Evolutionary conservation across 1,284 basidiomycete genomes (phyloP), one percentile per base, ranked within the genome.

Genomic region (Malassezia slooffiae): DNA sequence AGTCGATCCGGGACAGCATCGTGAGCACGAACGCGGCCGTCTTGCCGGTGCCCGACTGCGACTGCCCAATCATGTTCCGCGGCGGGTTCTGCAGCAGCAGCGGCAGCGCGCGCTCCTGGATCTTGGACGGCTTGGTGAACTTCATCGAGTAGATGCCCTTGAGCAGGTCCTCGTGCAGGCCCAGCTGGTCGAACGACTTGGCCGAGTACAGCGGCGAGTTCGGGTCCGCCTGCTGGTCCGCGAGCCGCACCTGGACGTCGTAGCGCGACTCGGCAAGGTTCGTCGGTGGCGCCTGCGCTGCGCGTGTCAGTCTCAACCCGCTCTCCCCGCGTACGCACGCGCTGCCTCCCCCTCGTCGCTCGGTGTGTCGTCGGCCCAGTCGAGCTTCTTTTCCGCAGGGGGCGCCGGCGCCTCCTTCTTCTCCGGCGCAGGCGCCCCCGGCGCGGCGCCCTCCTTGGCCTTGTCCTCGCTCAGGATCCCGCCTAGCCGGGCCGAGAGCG

Each of bases 31-130:
- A 99, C 2, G 93, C 93, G 5, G 93, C 93, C 3, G 93, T 97
- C 75, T 99, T 99, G 44, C 93, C 93, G 7, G 93, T 99, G 31
- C 93, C 93, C 19, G 93, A 97, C 70, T 99, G 93, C 37, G 89
- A 95, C 73, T 99, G 93, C 9, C 89, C 93, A 70, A 97, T 97
- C 82, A 97, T 91, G 73, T 97, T 97, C 46, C 82, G 82, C 6
- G 90, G 84, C 87, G 91, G 93, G 70, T 93, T 84, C 47, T 80
- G 72, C 12, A 99, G 79, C 21, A 97, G 77, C 28, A 99, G 75
- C 3, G 93, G 93, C 21, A 97, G 74, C 17, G 93, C 93, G 52
- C 85, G 82, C 75, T 96, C 93, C 74, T 99, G 93, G 55, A 99
- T 97, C 74, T 97, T 97, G 43, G 89, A 95, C 4, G 93, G 93